Conservation (phyloP, 1,139 yeast genomes). For the Candida gigantensis region DNA sequence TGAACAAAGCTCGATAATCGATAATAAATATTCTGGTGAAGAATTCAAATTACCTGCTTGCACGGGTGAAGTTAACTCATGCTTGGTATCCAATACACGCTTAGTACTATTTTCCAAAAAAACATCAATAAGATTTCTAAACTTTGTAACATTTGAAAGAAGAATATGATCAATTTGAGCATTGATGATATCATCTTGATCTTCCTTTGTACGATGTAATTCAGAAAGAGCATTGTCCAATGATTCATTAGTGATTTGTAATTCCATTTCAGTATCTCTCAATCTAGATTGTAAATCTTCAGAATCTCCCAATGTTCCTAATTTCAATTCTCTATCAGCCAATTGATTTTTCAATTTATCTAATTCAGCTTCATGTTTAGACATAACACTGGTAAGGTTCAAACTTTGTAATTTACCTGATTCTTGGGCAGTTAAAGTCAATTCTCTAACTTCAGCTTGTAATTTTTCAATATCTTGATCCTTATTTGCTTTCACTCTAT, state of each 20-base stretch:
- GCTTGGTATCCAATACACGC: slow-evolving; percentile 71
- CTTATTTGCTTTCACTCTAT: slow-evolving; percentile 66
- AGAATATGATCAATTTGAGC: slow-evolving; percentile 61
- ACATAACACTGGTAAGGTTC: slow-evolving; percentile 60
- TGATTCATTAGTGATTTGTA: slow-evolving; percentile 78
- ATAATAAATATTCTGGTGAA: slow-evolving; percentile 69
- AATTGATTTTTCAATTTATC: slow-evolving; percentile 44
- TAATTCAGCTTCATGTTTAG: slow-evolving; percentile 62
- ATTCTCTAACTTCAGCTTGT: slow-evolving; percentile 64
- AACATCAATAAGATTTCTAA: slow-evolving; percentile 67
- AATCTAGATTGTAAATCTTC: slow-evolving; percentile 48
- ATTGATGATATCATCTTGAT: slow-evolving; percentile 54
- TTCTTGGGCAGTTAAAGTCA: slow-evolving; percentile 60
- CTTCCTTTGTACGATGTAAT: slow-evolving; percentile 56
- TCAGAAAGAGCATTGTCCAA: slow-evolving; percentile 72
- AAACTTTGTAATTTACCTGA: slow-evolving; percentile 68
- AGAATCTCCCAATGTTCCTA: slow-evolving; percentile 20
- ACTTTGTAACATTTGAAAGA: slow-evolving; percentile 49
- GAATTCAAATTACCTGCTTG: slow-evolving; percentile 83
- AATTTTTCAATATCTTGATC: slow-evolving; percentile 68
- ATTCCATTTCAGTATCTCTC: slow-evolving; percentile 73
- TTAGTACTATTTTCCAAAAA: slow-evolving; percentile 69
- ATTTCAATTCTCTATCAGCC: slow-evolving; percentile 25
- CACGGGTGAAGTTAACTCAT: slow-evolving; percentile 74
- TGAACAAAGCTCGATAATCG: slow-evolving; percentile 71